Percentiles rank a stretch among this genome's conserved stretches.
These are phyloP conservation scores for Verticillium zaregamsianum DNA, from an alignment of 2,329 filamentous ascomycete species.

Conservation along the genomic window DNA sequence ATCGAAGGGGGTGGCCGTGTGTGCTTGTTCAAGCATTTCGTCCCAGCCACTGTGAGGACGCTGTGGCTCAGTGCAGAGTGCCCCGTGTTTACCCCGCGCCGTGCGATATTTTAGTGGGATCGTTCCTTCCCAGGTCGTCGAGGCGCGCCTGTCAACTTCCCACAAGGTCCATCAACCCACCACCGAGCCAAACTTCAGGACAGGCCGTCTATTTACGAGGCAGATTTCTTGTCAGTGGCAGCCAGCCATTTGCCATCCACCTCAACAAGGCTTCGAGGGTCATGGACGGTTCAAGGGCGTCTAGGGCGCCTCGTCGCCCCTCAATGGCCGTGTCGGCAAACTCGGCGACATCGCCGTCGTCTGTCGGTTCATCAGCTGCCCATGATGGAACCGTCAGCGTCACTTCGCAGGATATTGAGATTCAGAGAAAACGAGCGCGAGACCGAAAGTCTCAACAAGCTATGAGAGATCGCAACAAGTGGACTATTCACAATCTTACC, in stretches of 20 bases:
- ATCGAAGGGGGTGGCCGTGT: no score
- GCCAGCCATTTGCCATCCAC: no score
- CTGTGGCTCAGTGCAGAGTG: neutral
- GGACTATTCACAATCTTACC: slow-evolving; percentile 22
- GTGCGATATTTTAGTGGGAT: no score
- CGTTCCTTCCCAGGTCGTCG: no score
- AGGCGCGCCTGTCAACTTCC: no score
- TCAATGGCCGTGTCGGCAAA: neutral
- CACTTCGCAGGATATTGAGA: slow-evolving; percentile 15
- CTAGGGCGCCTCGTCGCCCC: neutral
- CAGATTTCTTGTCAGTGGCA: no score
- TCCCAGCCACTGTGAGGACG: neutral
- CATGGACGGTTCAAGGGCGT: neutral
- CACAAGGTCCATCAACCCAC: no score
- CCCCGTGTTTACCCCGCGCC: neutral
- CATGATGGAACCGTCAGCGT: neutral
- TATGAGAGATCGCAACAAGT: slow-evolving; percentile 27
- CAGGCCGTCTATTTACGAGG: no score
- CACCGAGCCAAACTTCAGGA: no score
- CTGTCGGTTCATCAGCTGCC: neutral
- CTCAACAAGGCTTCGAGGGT: neutral
- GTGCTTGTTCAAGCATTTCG: no score
- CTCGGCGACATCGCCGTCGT: slow-evolving; percentile 8
- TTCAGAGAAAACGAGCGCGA: slow-evolving; percentile 24
- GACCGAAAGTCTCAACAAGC: slow-evolving; percentile 27